Base-by-base conservation (phyloP, 129 eudicot species). In the Smallanthus sonchifolius region DNA sequence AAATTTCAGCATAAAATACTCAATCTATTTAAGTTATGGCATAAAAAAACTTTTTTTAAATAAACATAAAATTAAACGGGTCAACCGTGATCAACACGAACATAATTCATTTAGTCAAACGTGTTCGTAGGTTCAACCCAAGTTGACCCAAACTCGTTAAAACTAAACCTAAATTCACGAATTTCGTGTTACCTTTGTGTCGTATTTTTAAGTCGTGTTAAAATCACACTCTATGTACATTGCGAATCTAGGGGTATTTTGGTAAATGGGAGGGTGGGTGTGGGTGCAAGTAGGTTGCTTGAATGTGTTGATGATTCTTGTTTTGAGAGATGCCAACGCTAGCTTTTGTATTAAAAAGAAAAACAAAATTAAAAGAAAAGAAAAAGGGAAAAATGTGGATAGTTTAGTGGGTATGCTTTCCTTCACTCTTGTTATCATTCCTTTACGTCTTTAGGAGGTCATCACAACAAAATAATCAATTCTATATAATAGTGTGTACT, bases 291-390 rank as follows among this genome's bases (percentile, higher is more conserved):
- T 28, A 72, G 77, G 77, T 73, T 73, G 77, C 77, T 73, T 73
- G 68, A 14, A 73, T 40, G 69, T 42, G 59, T 37, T 15, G 69
- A 15, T 73, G 68, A 73, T 56, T 76, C 80, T 56, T 52, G 44
- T 47, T 51, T 66, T 38, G 11, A 45, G 11, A 45, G 80, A 76
- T 76, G 80, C 74, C 67, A 65, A 54, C 74, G 80, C 80, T 61
- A 74, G 70, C 60, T 69, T 69, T 14, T 56, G 16, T 71, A 38
- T 10, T 24, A 2, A 24, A 39, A n/a, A 47, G 2, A 47, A 32
- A 64, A 54, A 9, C 8, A 67, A 42, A 39, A 54, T 16, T 8
- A 44, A 42, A 34, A 3, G 45, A 45, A 36, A 62, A 35, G 68
- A 37, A 62, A 63, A 64, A 38, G 69, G 45, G 54, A 67, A 51